These are phyloP conservation scores for Diplocarpon rosae DNA, from an alignment of 2,329 filamentous ascomycete species.

Conservation along the genomic window DNA sequence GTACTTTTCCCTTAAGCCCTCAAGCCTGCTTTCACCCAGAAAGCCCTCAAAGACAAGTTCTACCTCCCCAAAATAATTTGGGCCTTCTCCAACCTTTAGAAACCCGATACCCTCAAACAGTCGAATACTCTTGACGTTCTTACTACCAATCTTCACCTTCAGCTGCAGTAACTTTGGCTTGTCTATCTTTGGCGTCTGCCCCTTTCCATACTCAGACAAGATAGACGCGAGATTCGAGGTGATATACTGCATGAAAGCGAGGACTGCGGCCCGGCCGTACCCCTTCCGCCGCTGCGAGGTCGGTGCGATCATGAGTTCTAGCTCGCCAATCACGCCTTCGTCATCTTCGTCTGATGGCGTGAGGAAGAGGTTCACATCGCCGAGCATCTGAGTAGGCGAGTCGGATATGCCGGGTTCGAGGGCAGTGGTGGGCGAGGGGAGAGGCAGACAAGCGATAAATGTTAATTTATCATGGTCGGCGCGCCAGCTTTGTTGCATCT, in stretches of 20 bases:
- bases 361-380: constrained; percentile 76
- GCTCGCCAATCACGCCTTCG: constrained; percentile 47
- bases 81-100: constrained; percentile 31
- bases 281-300: constrained; percentile 47
- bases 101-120: constrained; percentile 54
- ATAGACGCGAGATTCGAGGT: constrained; percentile 40
- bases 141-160: constrained; percentile 49
- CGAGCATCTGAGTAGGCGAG: constrained; percentile 47
- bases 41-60: constrained; percentile 36
- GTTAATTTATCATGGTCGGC: constrained; percentile 76
- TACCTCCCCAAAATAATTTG: constrained; percentile 58
- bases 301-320: constrained; percentile 79
- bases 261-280: constrained; percentile 52
- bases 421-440: not conserved
- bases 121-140: constrained; percentile 43
- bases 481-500: constrained; percentile 85
- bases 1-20: constrained; percentile 24
- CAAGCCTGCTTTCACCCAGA: constrained; percentile 22
- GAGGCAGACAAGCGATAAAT: constrained; percentile 61
- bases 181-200: not conserved
- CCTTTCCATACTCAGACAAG: constrained; percentile 40
- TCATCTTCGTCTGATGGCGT: constrained; percentile 37
- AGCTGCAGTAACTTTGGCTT: constrained; percentile 32
- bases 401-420: constrained; percentile 34
- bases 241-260: constrained; percentile 62